Conservation (phyloP, 331 rosid species). For the Phaseolus coccineus region DNA sequence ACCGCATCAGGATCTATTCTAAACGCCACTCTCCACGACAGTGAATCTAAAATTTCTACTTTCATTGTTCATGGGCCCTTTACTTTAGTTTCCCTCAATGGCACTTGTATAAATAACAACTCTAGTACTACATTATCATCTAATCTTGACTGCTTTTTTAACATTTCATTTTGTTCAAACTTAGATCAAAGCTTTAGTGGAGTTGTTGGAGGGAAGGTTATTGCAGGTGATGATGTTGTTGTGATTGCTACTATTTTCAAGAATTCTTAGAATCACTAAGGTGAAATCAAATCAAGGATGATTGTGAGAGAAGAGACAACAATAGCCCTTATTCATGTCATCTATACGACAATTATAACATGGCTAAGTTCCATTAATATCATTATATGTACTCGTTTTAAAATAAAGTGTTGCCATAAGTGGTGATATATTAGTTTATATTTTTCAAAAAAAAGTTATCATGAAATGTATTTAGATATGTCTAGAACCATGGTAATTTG, state of each 20-base stretch:
- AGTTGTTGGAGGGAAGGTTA: slow-evolving; percentile 59
- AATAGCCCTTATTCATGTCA: background rate
- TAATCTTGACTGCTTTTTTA: slow-evolving; percentile 35
- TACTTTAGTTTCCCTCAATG: slow-evolving; percentile 48
- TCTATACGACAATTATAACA: background rate
- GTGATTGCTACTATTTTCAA: slow-evolving; percentile 47
- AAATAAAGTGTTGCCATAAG: too few relatives aligned
- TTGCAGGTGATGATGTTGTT: slow-evolving; percentile 48
- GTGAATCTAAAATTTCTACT: slow-evolving; percentile 39
- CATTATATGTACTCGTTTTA: too few relatives aligned
- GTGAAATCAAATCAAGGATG: background rate
- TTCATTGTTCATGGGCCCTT: slow-evolving; percentile 63
- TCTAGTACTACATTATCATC: background rate
- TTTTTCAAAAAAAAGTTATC: too few relatives aligned
- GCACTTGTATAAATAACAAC: background rate
- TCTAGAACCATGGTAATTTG: too few relatives aligned
- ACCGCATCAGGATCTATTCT: slow-evolving; percentile 61
- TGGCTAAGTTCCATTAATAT: too few relatives aligned
- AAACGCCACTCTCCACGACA: slow-evolving; percentile 53
- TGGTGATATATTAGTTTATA: too few relatives aligned
- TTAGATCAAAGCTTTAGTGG: slow-evolving; percentile 75
- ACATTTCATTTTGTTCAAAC: slow-evolving; percentile 55
- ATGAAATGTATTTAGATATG: background rate
- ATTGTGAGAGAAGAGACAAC: too few relatives aligned
- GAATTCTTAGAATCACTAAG: slow-evolving; percentile 48